phyloP scores from a whole-genome alignment of 495 filamentous ascomycete genomes.

The Acidiella bohemica region DNA sequence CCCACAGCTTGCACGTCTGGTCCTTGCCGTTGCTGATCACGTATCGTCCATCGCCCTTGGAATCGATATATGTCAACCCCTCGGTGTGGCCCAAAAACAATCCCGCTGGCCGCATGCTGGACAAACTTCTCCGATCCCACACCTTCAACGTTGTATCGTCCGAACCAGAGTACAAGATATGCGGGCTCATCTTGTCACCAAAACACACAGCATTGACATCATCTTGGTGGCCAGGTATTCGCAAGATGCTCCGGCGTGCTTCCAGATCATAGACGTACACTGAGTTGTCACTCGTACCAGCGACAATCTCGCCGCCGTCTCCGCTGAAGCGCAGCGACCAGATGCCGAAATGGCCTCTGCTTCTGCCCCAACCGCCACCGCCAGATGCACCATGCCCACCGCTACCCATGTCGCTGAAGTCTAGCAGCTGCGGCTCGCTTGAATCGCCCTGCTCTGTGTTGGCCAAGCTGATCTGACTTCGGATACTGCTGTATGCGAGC shows the following conservation, averaged over 20 bases:
- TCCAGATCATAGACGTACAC: constrained; percentile 95
- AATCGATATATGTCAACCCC: constrained; percentile 89
- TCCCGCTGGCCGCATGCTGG: constrained; percentile 72
- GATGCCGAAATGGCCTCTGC: constrained; percentile 34
- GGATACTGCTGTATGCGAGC: constrained; percentile 78
- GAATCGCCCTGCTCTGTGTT: constrained; percentile 70
- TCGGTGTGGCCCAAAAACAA: constrained; percentile 91
- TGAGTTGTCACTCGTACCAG: constrained; percentile 62
- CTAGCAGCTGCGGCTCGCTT: constrained; percentile 61
- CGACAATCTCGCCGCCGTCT: constrained; percentile 81
- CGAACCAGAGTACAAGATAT: constrained; percentile 92
- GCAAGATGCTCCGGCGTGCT: constrained; percentile 54
- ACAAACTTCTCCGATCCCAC: constrained; percentile 89
- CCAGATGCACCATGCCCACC: constrained; percentile 27
- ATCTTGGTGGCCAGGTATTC: constrained; percentile 62
- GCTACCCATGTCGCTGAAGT: constrained; percentile 46
- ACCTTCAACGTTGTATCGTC: constrained; percentile 92
- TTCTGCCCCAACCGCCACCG: constrained; percentile 14
- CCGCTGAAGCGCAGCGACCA: constrained; percentile 90
- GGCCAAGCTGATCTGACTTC: constrained; percentile 67
- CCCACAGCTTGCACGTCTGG: constrained; percentile 96
- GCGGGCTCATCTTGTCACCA: constrained; percentile 75
- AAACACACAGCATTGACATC: constrained; percentile 98
- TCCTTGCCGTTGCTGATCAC: constrained; percentile 91
- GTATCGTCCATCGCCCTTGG: constrained; percentile 90